Conservation (phyloP, 257 asterid species). For the Nicotiana noctiflora region DNA sequence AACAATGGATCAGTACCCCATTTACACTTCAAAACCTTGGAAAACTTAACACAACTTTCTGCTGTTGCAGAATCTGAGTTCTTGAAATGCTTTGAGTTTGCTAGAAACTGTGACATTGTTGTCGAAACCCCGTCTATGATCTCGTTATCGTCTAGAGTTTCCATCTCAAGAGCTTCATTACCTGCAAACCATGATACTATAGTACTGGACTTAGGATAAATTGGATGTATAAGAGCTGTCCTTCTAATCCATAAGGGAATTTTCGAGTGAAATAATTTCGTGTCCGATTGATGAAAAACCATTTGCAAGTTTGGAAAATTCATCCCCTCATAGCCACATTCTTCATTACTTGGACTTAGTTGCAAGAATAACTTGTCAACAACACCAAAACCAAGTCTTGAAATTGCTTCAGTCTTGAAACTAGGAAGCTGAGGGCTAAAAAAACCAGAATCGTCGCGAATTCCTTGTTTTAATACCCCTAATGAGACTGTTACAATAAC, state of each 20-base stretch:
- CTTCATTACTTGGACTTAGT: slow-evolving; percentile 11
- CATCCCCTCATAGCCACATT: not conserved
- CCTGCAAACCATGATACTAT: slow-evolving; percentile 80
- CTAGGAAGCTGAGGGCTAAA: slow-evolving; percentile 68
- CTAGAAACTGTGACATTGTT: slow-evolving; percentile 44
- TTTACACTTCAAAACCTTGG: slow-evolving; percentile 47
- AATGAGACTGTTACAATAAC: slow-evolving; percentile 77
- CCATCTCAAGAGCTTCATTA: slow-evolving; percentile 64
- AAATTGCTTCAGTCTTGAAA: slow-evolving; percentile 52
- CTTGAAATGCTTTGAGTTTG: slow-evolving; percentile 14
- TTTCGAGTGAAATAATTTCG: slow-evolving; percentile 25
- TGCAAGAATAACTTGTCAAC: slow-evolving; percentile 76
- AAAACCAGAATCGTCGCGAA: slow-evolving; percentile 25
- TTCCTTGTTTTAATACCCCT: slow-evolving; percentile 65
- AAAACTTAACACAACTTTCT: slow-evolving; percentile 21
- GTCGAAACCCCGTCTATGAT: slow-evolving; percentile 49
- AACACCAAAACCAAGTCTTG: slow-evolving; percentile 71
- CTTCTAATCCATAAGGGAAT: slow-evolving; percentile 75
- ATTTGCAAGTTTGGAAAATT: slow-evolving; percentile 56
- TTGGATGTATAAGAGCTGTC: slow-evolving; percentile 51
- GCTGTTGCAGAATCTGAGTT: not conserved
- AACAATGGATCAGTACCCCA: slow-evolving; percentile 93
- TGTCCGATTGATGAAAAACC: slow-evolving; percentile 48
- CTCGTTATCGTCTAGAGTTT: slow-evolving; percentile 49
- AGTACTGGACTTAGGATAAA: slow-evolving; percentile 44